These are phyloP conservation scores for Boletales sp. DNA, from an alignment of 768 basidiomycete species.

Conservation along the genomic window DNA sequence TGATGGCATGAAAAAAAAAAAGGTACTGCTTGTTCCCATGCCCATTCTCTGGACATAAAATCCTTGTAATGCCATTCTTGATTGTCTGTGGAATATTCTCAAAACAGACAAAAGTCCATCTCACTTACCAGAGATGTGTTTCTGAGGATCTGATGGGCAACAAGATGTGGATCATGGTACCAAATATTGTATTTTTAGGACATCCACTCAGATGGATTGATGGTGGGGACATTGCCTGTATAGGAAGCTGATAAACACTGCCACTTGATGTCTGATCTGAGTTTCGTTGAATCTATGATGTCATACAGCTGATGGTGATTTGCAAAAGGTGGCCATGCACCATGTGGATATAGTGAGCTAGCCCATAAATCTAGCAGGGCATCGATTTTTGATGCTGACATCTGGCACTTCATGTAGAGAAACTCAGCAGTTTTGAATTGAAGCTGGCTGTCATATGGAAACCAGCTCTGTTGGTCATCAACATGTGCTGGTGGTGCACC, in stretches of 20 bases:
- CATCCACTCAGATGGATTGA: slow-evolving; percentile 24
- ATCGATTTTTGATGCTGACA: slow-evolving; percentile 19
- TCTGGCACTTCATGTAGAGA: slow-evolving; percentile 17
- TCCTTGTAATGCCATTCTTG: slow-evolving; percentile 5
- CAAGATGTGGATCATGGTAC: slow-evolving; percentile 17
- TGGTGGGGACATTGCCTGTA: slow-evolving; percentile 9
- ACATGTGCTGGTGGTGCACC: slow-evolving; percentile 1
- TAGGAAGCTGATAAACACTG: slow-evolving; percentile 19
- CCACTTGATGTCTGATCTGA: slow-evolving; percentile 29
- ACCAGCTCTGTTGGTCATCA: slow-evolving; percentile 2
- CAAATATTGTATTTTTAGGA: slow-evolving; percentile 23
- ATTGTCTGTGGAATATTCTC: slow-evolving; percentile 8
- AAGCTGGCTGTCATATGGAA: slow-evolving; percentile 8
- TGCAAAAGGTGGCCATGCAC: slow-evolving; percentile 21
- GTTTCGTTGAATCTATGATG: slow-evolving; percentile 23
- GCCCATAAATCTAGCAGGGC: slow-evolving; percentile 18
- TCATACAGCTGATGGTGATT: slow-evolving; percentile 19
- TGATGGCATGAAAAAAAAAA: background rate
- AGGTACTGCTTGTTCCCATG: background rate
- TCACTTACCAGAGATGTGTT: slow-evolving; percentile 21
- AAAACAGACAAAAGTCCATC: slow-evolving; percentile 17
- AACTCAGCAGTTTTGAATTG: slow-evolving; percentile 20
- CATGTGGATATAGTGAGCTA: slow-evolving; percentile 6
- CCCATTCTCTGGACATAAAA: background rate
- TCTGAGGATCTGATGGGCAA: slow-evolving; percentile 17